Base-by-base conservation (phyloP, 1,139 yeast species). In the Martiniozyma asiatica region DNA sequence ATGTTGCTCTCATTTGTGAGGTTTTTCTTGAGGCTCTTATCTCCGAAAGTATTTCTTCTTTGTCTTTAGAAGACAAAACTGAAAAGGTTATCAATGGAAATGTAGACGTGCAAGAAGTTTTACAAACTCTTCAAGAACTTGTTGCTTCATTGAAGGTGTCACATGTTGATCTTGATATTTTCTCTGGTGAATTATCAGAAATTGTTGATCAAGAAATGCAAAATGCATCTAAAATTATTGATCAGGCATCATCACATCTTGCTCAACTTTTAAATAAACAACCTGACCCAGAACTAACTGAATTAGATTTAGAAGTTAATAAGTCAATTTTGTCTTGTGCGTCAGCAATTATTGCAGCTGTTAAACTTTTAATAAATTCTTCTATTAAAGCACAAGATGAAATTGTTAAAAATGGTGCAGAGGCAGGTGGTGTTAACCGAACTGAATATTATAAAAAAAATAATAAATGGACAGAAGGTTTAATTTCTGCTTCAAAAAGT, bases 401-500 rank as follows among this genome's bases (percentile, higher is more conserved):
- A 53, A 82, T 84, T 50, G 94, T 81, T 6, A 65, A 71, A 27
- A 68, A 68, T 40, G 84, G 85, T 22, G 65, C 65, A 41, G 92
- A 89, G 5, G 65, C 65, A 41, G 92, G 92, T 5, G 53, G 70
- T 1, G 73, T 68, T 33, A 63, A 84, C 2, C 63, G 73, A 35
- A 73, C 84, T 4, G 84, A 81, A 24, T 85, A 78, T 50, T 85
- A 85, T 58, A 81, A 78, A 51, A 82, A 81, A 55, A 82, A 85
- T 51, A 84, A 76, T 51, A 67, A 93, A 47, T 84, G 96, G 96
- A 82, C 95, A 1, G 94, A 85, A 55, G 96, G 96, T 22, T 70
- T 84, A 34, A 75, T 85, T 24, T 80, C 94, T 40, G 95, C 95
- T 10, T 84, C 95, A 2, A 78, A 80, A 45, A 79, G 92, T 0